A percentile compares a stretch with the other conserved stretches of the same genome.
These are phyloP conservation scores for Pseudopyricularia cyperi DNA, from an alignment of 2,329 filamentous ascomycete genomes.

Conservation along the genomic window DNA sequence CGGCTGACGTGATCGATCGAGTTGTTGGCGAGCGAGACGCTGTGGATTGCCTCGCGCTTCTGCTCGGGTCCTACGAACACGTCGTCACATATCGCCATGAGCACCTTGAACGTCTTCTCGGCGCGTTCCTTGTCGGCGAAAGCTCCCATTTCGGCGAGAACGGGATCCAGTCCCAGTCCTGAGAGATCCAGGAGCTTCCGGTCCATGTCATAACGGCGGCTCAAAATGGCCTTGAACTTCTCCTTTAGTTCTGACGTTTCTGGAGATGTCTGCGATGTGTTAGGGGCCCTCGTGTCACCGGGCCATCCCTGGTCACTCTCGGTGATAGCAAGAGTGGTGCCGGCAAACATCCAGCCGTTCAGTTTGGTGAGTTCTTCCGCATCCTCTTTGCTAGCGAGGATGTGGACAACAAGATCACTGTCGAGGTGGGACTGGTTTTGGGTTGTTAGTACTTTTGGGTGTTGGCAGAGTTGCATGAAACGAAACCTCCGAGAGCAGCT, in stretches of 20 bases:
- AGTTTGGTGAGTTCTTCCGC: constrained; percentile 52
- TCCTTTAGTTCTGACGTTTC: constrained; percentile 49
- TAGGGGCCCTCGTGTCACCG: constrained; percentile 13
- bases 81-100: constrained; percentile 76
- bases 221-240: constrained; percentile 58
- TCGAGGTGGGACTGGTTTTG: constrained; percentile 50
- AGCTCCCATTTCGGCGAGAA: constrained; percentile 61
- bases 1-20: constrained; percentile 58
- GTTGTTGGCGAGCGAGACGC: constrained; percentile 73
- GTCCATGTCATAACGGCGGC: constrained; percentile 56
- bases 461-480: no score
- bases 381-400: constrained; percentile 53
- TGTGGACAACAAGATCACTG: constrained; percentile 51
- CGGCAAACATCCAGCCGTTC: constrained; percentile 57
- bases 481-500: constrained; percentile 14
- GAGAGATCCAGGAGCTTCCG: constrained; percentile 74
- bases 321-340: constrained; percentile 43
- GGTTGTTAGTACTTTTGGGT: constrained; percentile 51
- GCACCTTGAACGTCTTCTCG: constrained; percentile 79
- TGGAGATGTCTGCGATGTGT: constrained; percentile 29
- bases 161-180: constrained; percentile 57
- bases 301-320: constrained; percentile 29
- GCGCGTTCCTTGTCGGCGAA: constrained; percentile 59
- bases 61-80: constrained; percentile 60
- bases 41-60: constrained; percentile 66